Conservation (phyloP, 2,329 filamentous ascomycete species). For the Fusarium sp. region DNA sequence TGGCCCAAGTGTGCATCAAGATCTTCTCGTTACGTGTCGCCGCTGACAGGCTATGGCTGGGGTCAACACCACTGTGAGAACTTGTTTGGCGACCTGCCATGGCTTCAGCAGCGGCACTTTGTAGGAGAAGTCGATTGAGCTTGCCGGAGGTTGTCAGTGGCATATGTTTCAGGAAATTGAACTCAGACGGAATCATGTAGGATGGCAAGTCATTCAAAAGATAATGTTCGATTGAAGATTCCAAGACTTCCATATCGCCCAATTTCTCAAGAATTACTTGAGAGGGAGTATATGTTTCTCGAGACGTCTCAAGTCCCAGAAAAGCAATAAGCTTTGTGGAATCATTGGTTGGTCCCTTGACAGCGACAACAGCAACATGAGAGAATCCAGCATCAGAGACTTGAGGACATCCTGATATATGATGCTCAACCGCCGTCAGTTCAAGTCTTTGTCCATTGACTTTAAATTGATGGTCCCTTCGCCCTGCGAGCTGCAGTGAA, state of each 20-base stretch:
- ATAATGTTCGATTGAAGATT: neutral
- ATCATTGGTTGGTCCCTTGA: neutral
- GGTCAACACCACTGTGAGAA: neutral
- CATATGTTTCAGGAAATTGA: neutral
- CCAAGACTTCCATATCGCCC: neutral
- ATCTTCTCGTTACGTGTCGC: neutral
- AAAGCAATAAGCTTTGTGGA: constrained; percentile 5
- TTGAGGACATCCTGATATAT: neutral
- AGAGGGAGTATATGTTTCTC: neutral
- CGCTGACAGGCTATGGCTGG: neutral
- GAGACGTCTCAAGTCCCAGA: neutral
- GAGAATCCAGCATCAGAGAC: neutral
- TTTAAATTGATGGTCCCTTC: constrained; percentile 11
- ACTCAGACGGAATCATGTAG: neutral
- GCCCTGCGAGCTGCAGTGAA: neutral
- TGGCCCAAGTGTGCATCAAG: neutral
- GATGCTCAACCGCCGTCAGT: constrained; percentile 1
- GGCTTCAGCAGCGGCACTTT: neutral
- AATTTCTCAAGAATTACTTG: neutral
- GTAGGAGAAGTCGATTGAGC: neutral
- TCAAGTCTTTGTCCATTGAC: constrained; percentile 7
- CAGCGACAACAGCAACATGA: neutral
- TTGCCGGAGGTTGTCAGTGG: constrained; percentile 9
- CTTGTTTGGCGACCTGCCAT: neutral
- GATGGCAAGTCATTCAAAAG: neutral